Base-by-base conservation (phyloP, 2,329 filamentous ascomycete species). In the Huntiella savannae region DNA sequence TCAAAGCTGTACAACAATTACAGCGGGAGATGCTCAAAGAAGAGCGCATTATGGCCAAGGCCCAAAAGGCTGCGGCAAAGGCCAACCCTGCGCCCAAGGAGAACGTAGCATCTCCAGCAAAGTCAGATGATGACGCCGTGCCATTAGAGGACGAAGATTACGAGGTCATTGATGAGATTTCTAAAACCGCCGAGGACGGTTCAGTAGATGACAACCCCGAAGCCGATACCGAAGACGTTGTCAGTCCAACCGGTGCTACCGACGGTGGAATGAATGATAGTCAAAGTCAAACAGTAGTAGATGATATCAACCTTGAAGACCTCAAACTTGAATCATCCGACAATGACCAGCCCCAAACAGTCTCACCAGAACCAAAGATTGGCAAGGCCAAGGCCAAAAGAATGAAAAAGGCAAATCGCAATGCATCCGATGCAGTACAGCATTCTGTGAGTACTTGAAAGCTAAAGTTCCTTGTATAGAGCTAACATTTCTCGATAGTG, bases 11-110 rank as follows among this genome's bases (percentile, higher is more conserved):
- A 5, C 79, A 87, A 53, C 74, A 86, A 50, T 62, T 98, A 35
- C 77, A 76, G 55, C 71, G 75, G 55, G 79, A 91, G 58, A 93
- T 98, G 86, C 74, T 71, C 54, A 77, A 79, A 54, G 82, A 98
- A 55, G 80, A 87, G 12, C 52, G 52, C 2, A 51, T 52, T 17
- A 48, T 50, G 13, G 52, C 55, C 13, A 52, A 52, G 32, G 55
- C 54, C 34, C 55, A 58, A 36, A 60, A 59, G 22, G 44, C 51
- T 15, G 13, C 33, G n/a, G 13, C n/a, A 5, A n/a, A 33, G 15
- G 16, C 38, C 4, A 15, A 13, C 7, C 22, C 22, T 28, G 8
- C 22, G 8, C 22, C 22, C 22, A 28, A 28, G 8, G 22, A 28
- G 22, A 28, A 5, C 8, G 22, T 28, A 2, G 8, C 1, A 28